phyloP scores from a whole-genome alignment of 2,329 filamentous ascomycete genomes.

The Fusarium sororula region DNA sequence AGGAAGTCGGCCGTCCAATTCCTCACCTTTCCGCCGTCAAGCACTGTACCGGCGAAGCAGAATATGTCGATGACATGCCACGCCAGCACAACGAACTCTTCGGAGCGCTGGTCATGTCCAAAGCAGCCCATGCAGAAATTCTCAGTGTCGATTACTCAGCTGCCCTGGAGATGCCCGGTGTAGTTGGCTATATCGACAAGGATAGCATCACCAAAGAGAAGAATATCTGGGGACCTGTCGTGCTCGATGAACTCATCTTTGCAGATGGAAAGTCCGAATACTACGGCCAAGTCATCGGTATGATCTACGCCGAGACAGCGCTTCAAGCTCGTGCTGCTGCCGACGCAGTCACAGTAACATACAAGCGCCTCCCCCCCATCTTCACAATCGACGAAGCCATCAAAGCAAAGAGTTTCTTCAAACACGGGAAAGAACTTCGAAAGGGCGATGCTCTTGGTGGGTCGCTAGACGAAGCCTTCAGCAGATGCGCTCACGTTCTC shows the following conservation, averaged over 20 bases:
- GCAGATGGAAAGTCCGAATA: background rate
- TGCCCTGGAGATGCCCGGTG: background rate
- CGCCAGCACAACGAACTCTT: background rate
- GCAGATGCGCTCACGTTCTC: background rate
- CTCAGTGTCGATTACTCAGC: background rate
- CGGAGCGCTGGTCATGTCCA: background rate
- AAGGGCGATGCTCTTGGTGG: background rate
- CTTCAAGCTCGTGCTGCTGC: background rate
- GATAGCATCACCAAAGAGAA: background rate
- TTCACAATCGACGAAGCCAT: constrained; percentile 3
- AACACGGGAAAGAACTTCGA: background rate
- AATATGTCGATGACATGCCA: background rate
- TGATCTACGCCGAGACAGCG: background rate
- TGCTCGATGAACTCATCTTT: background rate
- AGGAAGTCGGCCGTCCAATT: background rate
- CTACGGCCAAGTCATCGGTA: background rate
- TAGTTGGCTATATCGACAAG: background rate
- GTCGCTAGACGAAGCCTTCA: background rate
- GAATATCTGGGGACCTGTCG: background rate
- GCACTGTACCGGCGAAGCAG: background rate
- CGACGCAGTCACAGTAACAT: background rate
- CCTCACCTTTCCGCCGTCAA: background rate
- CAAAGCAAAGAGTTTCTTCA: background rate
- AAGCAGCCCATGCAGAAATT: background rate
- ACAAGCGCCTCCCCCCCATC: background rate